These are phyloP conservation scores for Candida pseudoviswanathii DNA, from an alignment of 1,139 yeast genomes.

Conservation along the genomic window DNA sequence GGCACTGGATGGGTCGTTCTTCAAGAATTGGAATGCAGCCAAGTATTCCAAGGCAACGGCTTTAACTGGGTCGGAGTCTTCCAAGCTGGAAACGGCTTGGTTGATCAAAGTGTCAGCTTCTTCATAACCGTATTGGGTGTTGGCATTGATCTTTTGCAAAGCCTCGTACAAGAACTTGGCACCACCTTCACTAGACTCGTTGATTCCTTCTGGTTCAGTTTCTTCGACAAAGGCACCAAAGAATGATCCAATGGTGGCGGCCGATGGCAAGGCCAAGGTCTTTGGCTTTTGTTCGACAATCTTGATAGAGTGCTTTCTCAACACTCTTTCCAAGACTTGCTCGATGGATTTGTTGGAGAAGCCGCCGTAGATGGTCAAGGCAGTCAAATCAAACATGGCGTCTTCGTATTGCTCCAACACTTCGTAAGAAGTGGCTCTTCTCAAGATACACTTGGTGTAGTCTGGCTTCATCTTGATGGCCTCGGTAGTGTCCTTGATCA, in stretches of 20 bases:
- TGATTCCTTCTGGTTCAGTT: slow-evolving; percentile 51
- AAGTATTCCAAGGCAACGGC: slow-evolving; percentile 80
- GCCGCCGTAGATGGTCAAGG: slow-evolving; percentile 75
- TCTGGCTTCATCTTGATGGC: slow-evolving; percentile 88
- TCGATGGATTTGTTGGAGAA: slow-evolving; percentile 80
- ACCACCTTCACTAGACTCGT: slow-evolving; percentile 49
- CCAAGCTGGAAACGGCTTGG: slow-evolving; percentile 65
- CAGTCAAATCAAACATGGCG: slow-evolving; percentile 91
- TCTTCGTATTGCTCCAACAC: slow-evolving; percentile 74
- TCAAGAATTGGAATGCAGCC: slow-evolving; percentile 83
- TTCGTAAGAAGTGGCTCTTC: slow-evolving; percentile 86
- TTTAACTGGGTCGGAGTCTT: slow-evolving; percentile 38
- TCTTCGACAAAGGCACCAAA: slow-evolving; percentile 69
- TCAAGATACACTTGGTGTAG: slow-evolving; percentile 82
- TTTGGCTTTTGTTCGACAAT: slow-evolving; percentile 63
- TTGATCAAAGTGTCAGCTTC: slow-evolving; percentile 69
- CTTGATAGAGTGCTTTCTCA: slow-evolving; percentile 72
- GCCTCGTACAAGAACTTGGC: slow-evolving; percentile 72
- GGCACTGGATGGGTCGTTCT: slow-evolving; percentile 69
- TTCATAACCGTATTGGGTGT: slow-evolving; percentile 72
- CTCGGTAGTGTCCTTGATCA: slow-evolving; percentile 80
- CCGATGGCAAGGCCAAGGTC: slow-evolving; percentile 72
- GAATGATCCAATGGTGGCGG: slow-evolving; percentile 83
- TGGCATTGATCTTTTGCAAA: slow-evolving; percentile 59
- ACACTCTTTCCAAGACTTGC: slow-evolving; percentile 82